A percentile compares a stretch with the other conserved stretches of the same genome.
These are phyloP conservation scores for Globisporangium cederbergense DNA, from an alignment of 352 stramenopile genomes.

Conservation along the genomic window DNA sequence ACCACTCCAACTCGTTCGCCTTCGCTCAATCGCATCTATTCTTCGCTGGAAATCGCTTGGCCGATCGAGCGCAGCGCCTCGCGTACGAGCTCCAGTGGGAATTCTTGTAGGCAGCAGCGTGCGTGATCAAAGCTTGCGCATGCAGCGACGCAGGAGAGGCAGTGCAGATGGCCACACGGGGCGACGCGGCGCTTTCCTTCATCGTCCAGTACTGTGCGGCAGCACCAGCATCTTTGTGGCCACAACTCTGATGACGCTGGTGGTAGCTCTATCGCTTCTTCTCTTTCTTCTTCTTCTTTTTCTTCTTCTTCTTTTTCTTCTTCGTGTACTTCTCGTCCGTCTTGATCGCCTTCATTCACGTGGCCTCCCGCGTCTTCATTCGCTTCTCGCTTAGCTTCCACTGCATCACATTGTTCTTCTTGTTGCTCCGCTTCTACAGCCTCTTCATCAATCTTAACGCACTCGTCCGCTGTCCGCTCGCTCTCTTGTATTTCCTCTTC, in stretches of 20 bases:
- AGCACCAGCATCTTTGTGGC: conserved; percentile 9
- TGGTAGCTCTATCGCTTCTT: background rate
- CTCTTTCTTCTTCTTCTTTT: background rate
- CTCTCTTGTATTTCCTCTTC: background rate
- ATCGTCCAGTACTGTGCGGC: background rate
- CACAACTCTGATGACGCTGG: background rate
- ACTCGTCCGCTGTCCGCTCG: background rate
- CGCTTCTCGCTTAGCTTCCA: too few species aligned
- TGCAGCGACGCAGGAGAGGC: conserved; percentile 27
- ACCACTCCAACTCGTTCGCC: too few species aligned
- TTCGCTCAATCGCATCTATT: too few species aligned
- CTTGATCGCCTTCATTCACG: too few species aligned
- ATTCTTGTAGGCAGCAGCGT: background rate
- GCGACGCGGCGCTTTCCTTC: background rate
- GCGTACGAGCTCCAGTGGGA: background rate
- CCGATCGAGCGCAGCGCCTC: background rate
- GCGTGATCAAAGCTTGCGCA: conserved; percentile 17
- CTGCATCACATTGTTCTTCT: too few species aligned
- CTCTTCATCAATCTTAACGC: background rate
- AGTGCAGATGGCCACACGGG: conserved; percentile 50
- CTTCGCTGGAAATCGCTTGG: background rate
- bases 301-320: background rate
- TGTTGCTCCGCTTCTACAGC: background rate
- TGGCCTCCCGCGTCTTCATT: too few species aligned
- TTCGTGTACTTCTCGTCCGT: too few species aligned